phyloP scores from a whole-genome alignment of 2,329 filamentous ascomycete species.

The Mycocentrospora acerina region DNA sequence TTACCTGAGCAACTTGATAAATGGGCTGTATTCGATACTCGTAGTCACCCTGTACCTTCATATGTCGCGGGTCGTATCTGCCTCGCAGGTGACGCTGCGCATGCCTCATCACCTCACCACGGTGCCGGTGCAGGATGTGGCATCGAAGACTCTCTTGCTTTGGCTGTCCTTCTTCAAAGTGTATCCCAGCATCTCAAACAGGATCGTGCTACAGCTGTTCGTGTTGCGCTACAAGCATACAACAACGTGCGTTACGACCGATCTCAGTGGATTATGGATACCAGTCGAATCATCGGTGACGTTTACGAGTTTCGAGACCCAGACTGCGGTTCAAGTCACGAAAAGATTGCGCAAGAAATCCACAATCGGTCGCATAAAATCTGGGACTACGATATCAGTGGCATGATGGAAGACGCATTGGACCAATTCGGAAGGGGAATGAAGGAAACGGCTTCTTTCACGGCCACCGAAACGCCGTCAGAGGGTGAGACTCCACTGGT shows the following conservation, averaged over 20 bases:
- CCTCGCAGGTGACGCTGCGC: slow-evolving; percentile 21
- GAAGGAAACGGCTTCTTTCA: slow-evolving; percentile 1
- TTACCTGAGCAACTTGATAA: slow-evolving; percentile 9
- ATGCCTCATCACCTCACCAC: slow-evolving; percentile 17
- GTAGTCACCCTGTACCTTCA: slow-evolving; percentile 7
- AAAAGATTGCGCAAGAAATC: slow-evolving; percentile 5
- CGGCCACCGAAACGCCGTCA: background rate
- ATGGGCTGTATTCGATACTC: slow-evolving; percentile 21
- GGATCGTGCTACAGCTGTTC: slow-evolving; percentile 1
- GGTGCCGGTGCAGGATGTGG: slow-evolving; percentile 19
- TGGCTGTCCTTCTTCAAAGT: slow-evolving; percentile 1
- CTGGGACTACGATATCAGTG: slow-evolving; percentile 14
- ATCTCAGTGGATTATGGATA: slow-evolving; percentile 12
- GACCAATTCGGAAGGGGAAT: background rate
- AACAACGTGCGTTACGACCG: slow-evolving; percentile 10
- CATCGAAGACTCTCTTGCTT: slow-evolving; percentile 35
- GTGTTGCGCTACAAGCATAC: slow-evolving; percentile 12
- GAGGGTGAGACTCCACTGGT: no score
- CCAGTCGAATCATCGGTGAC: slow-evolving; percentile 10
- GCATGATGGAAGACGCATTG: slow-evolving; percentile 6
- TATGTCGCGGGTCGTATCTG: slow-evolving; percentile 13
- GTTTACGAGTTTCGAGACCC: slow-evolving; percentile 13
- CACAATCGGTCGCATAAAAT: slow-evolving; percentile 13
- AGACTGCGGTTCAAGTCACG: slow-evolving; percentile 2
- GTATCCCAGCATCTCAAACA: background rate